Percentiles rank a stretch among this genome's conserved stretches.
phyloP scores from a whole-genome alignment of 495 filamentous ascomycete species.

The Xylaria scruposa region DNA sequence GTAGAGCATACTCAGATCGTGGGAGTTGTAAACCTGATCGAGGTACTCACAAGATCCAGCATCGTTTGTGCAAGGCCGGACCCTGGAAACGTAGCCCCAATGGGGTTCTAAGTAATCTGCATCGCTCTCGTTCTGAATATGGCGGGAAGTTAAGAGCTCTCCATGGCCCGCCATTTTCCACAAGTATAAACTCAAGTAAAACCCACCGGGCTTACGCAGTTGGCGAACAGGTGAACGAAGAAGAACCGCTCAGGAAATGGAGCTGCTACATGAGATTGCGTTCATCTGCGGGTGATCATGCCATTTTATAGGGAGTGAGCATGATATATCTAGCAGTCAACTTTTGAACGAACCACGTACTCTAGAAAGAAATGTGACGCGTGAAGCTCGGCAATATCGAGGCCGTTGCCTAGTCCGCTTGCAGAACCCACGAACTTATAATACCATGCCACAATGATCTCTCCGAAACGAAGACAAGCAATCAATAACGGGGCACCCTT shows the following conservation, averaged over 20 bases:
- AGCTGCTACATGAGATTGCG: not conserved
- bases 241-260: not conserved
- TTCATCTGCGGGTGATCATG: not conserved
- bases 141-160: constrained; percentile 28
- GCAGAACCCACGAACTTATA: constrained; percentile 8
- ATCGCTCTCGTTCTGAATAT: constrained; percentile 50
- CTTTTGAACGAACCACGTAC: not conserved
- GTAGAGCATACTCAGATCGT: constrained; percentile 67
- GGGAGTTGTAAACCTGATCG: constrained; percentile 64
- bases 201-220: constrained; percentile 9
- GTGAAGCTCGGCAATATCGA: not conserved
- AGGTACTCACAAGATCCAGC: constrained; percentile 68
- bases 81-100: constrained; percentile 67
- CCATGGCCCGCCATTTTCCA: constrained; percentile 30
- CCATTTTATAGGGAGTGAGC: not conserved
- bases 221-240: not conserved
- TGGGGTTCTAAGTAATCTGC: constrained; percentile 55
- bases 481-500: not conserved
- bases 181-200: constrained; percentile 24
- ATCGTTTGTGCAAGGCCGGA: constrained; percentile 65
- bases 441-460: not conserved
- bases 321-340: not conserved
- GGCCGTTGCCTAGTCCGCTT: not conserved
- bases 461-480: no score
- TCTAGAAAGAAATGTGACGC: not conserved